Conservation (phyloP, 768 basidiomycete genomes). For the Glaciozyma martinii region DNA sequence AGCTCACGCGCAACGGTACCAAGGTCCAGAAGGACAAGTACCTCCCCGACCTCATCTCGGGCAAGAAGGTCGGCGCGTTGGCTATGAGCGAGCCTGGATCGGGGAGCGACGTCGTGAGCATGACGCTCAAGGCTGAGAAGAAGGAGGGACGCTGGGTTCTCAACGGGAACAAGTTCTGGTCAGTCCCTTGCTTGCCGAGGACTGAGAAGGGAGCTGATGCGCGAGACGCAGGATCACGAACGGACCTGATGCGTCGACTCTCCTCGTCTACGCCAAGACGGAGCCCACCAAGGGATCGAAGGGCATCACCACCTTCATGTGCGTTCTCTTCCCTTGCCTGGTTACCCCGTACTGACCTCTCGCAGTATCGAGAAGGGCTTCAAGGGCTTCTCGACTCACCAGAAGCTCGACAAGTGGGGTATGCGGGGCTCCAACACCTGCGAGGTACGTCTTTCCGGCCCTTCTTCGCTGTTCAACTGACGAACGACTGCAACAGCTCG, state of each 20-base stretch:
- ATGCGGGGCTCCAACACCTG: constrained; percentile 95
- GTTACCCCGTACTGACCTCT: background rate
- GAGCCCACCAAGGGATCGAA: constrained; percentile 65
- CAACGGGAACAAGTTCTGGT: constrained; percentile 94
- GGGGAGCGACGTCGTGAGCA: constrained; percentile 83
- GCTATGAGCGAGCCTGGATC: constrained; percentile 91
- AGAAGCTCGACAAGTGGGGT: constrained; percentile 88
- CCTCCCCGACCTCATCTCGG: constrained; percentile 67
- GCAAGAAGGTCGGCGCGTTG: constrained; percentile 66
- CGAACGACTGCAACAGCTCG: background rate
- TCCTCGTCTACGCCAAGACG: constrained; percentile 89
- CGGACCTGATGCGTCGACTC: constrained; percentile 78
- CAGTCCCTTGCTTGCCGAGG: constrained; percentile 31
- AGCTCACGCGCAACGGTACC: constrained; percentile 50
- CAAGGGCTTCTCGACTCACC: constrained; percentile 76
- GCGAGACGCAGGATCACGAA: constrained; percentile 70
- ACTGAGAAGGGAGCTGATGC: background rate
- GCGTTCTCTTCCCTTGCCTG: background rate
- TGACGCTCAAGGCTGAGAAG: constrained; percentile 74
- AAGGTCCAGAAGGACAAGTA: constrained; percentile 74
- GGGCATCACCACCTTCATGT: constrained; percentile 83
- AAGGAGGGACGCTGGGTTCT: constrained; percentile 64
- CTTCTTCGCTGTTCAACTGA: background rate
- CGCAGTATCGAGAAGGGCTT: constrained; percentile 61
- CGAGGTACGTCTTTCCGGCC: constrained; percentile 52